Base-by-base conservation (phyloP, 164 flowering plant species). In the Platanus orientalis region DNA sequence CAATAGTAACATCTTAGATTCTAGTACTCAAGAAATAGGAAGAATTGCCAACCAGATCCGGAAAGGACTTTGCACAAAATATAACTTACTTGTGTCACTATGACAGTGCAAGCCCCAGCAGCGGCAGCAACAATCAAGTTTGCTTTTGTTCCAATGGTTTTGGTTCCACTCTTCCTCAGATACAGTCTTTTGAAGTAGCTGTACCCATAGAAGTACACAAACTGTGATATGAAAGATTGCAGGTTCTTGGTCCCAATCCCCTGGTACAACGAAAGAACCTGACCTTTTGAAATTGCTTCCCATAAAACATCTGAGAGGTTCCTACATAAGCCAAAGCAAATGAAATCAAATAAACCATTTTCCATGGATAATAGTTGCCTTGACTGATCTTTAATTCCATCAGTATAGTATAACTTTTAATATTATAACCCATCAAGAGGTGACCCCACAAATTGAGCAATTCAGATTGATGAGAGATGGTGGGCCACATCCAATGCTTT, bases 111-210 rank as follows among this genome's bases (percentile, higher is more conserved):
- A 58, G 86, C 88, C 54, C 89, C 92, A 56, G 92, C 86, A 62
- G 81, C 92, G 27, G 86, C 89, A 63, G 92, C 92, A 73, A 84
- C 48, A 45, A 84, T 49, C 78, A 87, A 69, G 71, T 87, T 87
- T 56, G 89, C 86, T 57, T 68, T 75, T 12, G 89, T 84, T 69
- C 86, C 86, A 50, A 84, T 72, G 47, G 80, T 78, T 75, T 83
- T 87, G 7, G 57, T 57, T 58, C 82, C 80, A 73, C 66, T 80
- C 71, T 66, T 75, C 74, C 69, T 59, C 53, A 83, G 49, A 69
- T 84, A 84, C 25, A 83, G 60, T 71, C 75, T 78, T 75, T 79
- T 84, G 40, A 87, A 77, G 74, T 78, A 83, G 72, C 86, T 84
- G 57, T 87, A 87, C 29, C 85, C 88, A 69, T 87, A 83, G 66